These are phyloP conservation scores for Barbarea vulgaris DNA, from an alignment of 345 rosid genomes.

Conservation along the genomic window DNA sequence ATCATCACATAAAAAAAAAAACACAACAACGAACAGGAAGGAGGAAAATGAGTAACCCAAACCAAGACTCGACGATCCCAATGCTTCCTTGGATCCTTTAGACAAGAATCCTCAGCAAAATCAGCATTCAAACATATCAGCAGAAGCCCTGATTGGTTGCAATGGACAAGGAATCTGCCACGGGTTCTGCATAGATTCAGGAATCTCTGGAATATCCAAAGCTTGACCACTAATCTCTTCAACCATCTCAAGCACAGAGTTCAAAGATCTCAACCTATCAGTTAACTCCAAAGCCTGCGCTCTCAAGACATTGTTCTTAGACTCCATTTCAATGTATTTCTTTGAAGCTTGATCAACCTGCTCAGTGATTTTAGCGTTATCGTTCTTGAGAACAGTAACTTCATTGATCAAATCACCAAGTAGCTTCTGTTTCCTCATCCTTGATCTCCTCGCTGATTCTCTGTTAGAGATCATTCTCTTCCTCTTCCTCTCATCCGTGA, in stretches of 20 bases:
- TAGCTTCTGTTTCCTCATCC: constrained; percentile 79
- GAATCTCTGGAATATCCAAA: constrained; percentile 75
- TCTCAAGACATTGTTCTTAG: constrained; percentile 66
- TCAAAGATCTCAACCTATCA: constrained; percentile 57
- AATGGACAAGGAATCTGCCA: constrained; percentile 63
- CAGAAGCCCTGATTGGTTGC: constrained; percentile 58
- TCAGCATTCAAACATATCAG: constrained; percentile 53
- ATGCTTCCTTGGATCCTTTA: background rate
- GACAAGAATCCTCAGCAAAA: background rate
- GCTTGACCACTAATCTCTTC: constrained; percentile 60
- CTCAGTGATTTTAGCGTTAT: constrained; percentile 45
- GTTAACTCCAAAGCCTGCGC: constrained; percentile 73
- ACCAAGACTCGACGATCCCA: background rate
- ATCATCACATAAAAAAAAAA: background rate
- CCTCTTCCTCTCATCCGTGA: constrained; percentile 73
- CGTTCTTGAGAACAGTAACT: constrained; percentile 51
- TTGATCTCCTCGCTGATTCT: constrained; percentile 84
- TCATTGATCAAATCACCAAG: constrained; percentile 63
- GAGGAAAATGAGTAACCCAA: background rate
- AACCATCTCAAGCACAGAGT: constrained; percentile 60
- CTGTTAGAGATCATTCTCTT: constrained; percentile 89
- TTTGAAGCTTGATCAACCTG: constrained; percentile 39
- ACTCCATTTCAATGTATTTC: constrained; percentile 54
- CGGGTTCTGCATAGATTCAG: constrained; percentile 55
- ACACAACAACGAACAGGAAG: background rate